Evolutionary conservation across 2,329 filamentous ascomycete species (phyloP).

Genomic region (Colletotrichum eremochloae): DNA sequence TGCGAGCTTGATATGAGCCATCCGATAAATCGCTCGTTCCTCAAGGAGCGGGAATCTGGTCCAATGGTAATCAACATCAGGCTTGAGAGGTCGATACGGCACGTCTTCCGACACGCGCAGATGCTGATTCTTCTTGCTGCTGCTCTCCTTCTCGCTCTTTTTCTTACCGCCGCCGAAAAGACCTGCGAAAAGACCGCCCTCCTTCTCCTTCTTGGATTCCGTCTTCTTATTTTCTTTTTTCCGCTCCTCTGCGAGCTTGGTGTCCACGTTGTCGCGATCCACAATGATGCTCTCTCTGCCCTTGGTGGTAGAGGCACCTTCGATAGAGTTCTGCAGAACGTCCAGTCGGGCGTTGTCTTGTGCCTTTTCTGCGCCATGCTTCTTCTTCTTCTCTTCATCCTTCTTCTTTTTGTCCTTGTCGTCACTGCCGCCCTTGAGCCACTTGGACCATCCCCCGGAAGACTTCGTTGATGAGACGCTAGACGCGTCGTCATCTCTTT

Average conservation of each 20-base stretch:
- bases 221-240: conserved; percentile 86
- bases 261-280: conserved; percentile 80
- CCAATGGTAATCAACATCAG: conserved; percentile 97
- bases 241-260: conserved; percentile 82
- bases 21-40: conserved; percentile 96
- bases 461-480: conserved; percentile 76
- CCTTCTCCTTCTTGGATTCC: conserved; percentile 90
- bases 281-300: conserved; percentile 87
- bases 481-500: conserved; percentile 74
- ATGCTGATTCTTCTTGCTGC: conserved; percentile 80
- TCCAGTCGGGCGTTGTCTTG: conserved; percentile 89
- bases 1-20: conserved; percentile 99
- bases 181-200: conserved; percentile 91
- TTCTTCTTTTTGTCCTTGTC: conserved; percentile 75
- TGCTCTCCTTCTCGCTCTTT: conserved; percentile 81
- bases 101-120: conserved; percentile 86
- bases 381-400: conserved; percentile 76
- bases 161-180: conserved; percentile 93
- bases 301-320: conserved; percentile 71
- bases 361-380: conserved; percentile 66
- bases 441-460: conserved; percentile 80
- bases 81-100: conserved; percentile 76
- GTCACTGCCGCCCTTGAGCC: conserved; percentile 84
- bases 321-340: conserved; percentile 88
- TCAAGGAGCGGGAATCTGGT: conserved; percentile 94